These are phyloP conservation scores for Eucalyptus curtisii DNA, from an alignment of 345 rosid genomes.

Conservation along the genomic window DNA sequence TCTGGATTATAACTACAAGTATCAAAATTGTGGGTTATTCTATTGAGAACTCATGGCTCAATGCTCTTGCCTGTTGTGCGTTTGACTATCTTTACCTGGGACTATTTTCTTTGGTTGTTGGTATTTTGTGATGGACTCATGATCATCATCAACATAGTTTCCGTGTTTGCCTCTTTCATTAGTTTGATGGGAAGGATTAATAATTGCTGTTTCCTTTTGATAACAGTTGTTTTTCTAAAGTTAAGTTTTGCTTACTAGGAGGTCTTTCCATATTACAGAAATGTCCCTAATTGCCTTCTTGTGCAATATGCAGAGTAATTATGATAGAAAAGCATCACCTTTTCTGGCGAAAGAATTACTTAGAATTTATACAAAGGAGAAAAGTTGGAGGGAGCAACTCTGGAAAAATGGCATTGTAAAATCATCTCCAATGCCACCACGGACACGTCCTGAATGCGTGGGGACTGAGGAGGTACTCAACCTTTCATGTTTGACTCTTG, in stretches of 20 bases:
- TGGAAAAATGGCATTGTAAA: slow-evolving; percentile 74
- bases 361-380: slow-evolving; percentile 61
- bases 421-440: slow-evolving; percentile 64
- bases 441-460: slow-evolving; percentile 66
- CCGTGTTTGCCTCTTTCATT: not conserved
- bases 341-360: slow-evolving; percentile 69
- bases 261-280: not conserved
- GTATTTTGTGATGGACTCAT: not conserved
- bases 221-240: not conserved
- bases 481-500: not conserved
- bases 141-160: not conserved
- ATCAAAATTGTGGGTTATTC: not conserved
- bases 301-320: slow-evolving; percentile 21
- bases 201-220: not conserved
- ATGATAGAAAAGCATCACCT: slow-evolving; percentile 38
- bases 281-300: not conserved
- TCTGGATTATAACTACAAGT: not conserved
- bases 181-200: not conserved
- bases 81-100: not conserved
- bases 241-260: not conserved
- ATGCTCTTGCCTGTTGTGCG: not conserved
- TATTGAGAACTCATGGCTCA: not conserved
- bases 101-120: not conserved
- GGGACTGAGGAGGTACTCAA: slow-evolving; percentile 74
- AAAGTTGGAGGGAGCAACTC: slow-evolving; percentile 61